Base-by-base conservation (phyloP, 2,329 filamentous ascomycete genomes). In the Aspergillus fischeri region DNA sequence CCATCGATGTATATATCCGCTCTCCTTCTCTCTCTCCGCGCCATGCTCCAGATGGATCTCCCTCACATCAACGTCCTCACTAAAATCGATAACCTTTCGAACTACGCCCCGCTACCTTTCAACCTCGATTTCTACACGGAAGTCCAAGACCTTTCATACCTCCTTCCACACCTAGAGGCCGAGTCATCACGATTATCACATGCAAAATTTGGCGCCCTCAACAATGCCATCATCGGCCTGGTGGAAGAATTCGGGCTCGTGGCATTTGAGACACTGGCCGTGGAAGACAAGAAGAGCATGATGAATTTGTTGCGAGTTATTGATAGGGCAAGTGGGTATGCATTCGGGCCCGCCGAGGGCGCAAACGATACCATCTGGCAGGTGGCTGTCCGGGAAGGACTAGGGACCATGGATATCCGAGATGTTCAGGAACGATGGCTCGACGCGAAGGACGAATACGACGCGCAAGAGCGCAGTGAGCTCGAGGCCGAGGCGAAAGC, bases 281-380 rank as follows among this genome's bases (percentile, higher is more conserved):
- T 99, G 1, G 94, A 99, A 75, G 94, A 99, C 71, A 97, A 96
- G 74, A 90, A 89, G 76, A 95, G 90, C 70, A 97, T 99, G 92
- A 95, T 95, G 85, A 87, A 90, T 65, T 80, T 99, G 3, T 78
- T 99, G 52, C 86, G 89, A 49, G 88, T 93, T 0, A 92, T 99
- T 68, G 94, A 99, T 73, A 85, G 94, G 45, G 93, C 94, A 0
- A 88, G 91, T 9, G 94, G 94, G 0, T 97, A 97, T 75, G 89
- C 92, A 0, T 97, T 99, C 77, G 92, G 92, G 0, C 84, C 88
- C 4, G 89, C 91, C 0, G 91, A 97, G 71, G 93, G 92, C 1
- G 91, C 92, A 49, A 97, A 97, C 66, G 93, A 99, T 72, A 92
- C 89, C 6, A 85, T 99, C n/a, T 99, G 94, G 94, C 91, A 95